phyloP scores from a whole-genome alignment of 495 filamentous ascomycete genomes.

The Neurospora terricola region DNA sequence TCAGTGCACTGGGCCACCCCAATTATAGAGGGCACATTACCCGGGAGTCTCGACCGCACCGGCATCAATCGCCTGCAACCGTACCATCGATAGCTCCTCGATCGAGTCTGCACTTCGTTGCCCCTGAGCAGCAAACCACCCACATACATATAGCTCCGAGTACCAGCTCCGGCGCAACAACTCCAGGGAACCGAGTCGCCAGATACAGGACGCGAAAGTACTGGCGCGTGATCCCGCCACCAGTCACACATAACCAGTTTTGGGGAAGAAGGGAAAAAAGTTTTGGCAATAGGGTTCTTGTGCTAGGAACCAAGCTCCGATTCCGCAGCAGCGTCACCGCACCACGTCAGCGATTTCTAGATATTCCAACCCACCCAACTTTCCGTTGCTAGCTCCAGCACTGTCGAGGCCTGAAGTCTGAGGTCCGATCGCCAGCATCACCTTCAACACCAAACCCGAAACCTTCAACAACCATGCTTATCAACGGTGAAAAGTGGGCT shows the following conservation, averaged over 20 bases:
- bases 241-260: not conserved
- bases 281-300: not conserved
- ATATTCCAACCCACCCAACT: not conserved
- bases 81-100: not conserved
- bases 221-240: not conserved
- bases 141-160: not conserved
- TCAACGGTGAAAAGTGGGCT: constrained; percentile 82
- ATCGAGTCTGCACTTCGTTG: not conserved
- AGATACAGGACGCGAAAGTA: not conserved
- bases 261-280: not conserved
- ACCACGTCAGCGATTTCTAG: not conserved
- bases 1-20: not conserved
- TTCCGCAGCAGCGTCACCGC: not conserved
- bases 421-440: not conserved
- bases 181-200: not conserved
- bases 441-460: not conserved
- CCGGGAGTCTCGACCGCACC: not conserved
- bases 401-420: not conserved
- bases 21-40: not conserved
- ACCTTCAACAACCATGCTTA: constrained; percentile 50
- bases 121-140: not conserved
- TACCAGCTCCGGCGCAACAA: not conserved
- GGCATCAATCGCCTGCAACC: not conserved
- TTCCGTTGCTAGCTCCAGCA: not conserved
- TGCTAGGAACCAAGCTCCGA: not conserved